Base-by-base conservation (phyloP, 73 alveolate genomes). In the Paramecium caudatum region DNA sequence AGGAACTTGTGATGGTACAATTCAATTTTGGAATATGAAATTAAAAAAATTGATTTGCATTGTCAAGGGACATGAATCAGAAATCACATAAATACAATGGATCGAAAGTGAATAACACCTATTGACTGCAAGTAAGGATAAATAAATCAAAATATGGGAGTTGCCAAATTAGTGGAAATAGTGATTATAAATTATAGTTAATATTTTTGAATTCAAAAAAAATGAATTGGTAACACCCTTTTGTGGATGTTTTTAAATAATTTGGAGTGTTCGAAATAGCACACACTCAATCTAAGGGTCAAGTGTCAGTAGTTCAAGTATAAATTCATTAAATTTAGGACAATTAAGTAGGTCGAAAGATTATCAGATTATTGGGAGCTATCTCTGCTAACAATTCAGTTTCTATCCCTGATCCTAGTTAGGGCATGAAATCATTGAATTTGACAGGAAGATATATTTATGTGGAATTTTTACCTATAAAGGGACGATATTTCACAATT, bases 141-240 rank as follows among this genome's bases (percentile, higher is more conserved):
- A 86, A 39, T 41, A 41, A 45, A 86, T 86, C 30, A 86, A 63
- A 41, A 81, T 70, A 86, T 47, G 61, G 80, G 9, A 12, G 30
- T 55, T 55, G 30, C 80, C 80, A n/a, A n/a, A n/a, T n/a, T n/a
- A n/a, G n/a, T n/a, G n/a, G n/a, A n/a, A n/a, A n/a, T n/a, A n/a
- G n/a, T n/a, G n/a, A n/a, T n/a, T n/a, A n/a, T n/a, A n/a, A n/a
- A n/a, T n/a, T n/a, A n/a, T n/a, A n/a, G n/a, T n/a, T n/a, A n/a
- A n/a, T n/a, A n/a, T n/a, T n/a, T n/a, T n/a, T n/a, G n/a, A n/a
- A n/a, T n/a, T n/a, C n/a, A n/a, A n/a, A 55, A 55, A 10, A 65
- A 32, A 74, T 74, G 88, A 37, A 74, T 74, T 86, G 93, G 93
- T 86, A 86, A 80, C 93, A 86, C 46, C 93, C 93, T 19, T 86